Conservation (phyloP, 495 filamentous ascomycete genomes). For the Oidiodendron maius region DNA sequence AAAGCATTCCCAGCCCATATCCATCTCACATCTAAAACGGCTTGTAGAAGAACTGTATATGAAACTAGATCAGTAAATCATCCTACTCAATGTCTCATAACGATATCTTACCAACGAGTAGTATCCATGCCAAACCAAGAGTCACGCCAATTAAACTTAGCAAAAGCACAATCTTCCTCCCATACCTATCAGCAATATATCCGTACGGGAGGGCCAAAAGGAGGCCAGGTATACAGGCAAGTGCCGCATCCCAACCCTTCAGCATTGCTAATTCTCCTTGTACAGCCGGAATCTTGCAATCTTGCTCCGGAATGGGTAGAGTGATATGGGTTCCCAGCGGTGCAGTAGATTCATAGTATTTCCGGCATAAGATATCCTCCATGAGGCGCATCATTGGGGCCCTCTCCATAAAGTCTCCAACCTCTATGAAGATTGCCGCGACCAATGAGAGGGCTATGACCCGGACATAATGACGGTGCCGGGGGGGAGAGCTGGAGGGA, state of each 20-base stretch:
- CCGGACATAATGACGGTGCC: too few relatives aligned
- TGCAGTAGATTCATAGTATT: background rate
- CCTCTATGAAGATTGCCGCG: too few relatives aligned
- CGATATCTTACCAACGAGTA: background rate
- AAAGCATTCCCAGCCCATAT: conserved; percentile 6
- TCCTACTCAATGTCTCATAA: background rate
- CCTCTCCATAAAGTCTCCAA: background rate
- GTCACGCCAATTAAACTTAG: background rate
- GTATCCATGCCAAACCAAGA: background rate
- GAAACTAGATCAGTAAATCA: conserved; percentile 1
- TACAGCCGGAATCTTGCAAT: background rate
- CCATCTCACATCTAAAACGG: conserved; percentile 6
- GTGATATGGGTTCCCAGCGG: background rate
- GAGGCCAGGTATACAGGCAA: conserved; percentile 1
- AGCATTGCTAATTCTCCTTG: background rate
- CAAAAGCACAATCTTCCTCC: conserved; percentile 3
- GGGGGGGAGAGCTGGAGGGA: too few relatives aligned
- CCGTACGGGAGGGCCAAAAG: conserved; percentile 1
- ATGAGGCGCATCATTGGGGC: conserved; percentile 2
- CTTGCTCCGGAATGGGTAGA: background rate
- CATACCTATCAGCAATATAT: conserved; percentile 1
- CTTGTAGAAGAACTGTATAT: background rate
- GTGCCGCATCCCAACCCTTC: background rate
- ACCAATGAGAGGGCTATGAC: too few relatives aligned
- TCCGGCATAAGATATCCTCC: background rate